Evolutionary conservation across 805 yeast species (phyloP).

Genomic region (Spathaspora girioi): DNA sequence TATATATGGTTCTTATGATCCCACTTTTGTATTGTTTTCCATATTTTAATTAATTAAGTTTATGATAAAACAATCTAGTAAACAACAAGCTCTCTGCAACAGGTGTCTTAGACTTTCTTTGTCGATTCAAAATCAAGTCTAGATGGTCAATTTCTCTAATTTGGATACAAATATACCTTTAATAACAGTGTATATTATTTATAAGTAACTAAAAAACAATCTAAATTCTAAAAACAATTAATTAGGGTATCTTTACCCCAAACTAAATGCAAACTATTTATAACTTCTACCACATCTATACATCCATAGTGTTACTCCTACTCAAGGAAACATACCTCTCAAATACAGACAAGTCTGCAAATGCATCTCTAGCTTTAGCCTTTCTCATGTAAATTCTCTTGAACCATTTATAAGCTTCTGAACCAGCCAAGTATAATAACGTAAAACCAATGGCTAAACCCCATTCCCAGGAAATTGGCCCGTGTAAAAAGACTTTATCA

Average conservation of each 20-base stretch:
- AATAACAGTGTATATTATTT: background rate
- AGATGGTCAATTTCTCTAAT: too few relatives aligned
- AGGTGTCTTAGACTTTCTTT: too few relatives aligned
- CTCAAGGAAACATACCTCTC: constrained; percentile 59
- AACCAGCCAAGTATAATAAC: constrained; percentile 51
- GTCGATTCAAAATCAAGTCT: too few relatives aligned
- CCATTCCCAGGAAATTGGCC: constrained; percentile 76
- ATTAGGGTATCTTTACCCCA: background rate
- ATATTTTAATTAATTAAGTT: too few relatives aligned
- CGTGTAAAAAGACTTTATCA: constrained; percentile 68
- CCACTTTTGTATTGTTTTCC: too few relatives aligned
- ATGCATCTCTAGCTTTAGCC: constrained; percentile 9
- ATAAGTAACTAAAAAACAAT: background rate
- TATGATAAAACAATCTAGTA: too few relatives aligned
- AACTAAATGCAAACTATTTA: background rate
- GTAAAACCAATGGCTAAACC: constrained; percentile 64
- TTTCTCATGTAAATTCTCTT: constrained; percentile 56
- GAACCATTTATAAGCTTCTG: constrained; percentile 63
- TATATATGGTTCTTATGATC: too few relatives aligned
- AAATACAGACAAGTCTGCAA: constrained; percentile 23
- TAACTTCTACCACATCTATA: background rate
- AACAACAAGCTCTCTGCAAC: too few relatives aligned
- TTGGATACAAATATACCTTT: too few relatives aligned
- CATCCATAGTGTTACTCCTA: constrained; percentile 43
- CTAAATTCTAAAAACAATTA: background rate